Evolutionary conservation across 2,329 filamentous ascomycete species (phyloP), one percentile per base, ranked within the genome.

Genomic region (Tricladium varicosporioides): DNA sequence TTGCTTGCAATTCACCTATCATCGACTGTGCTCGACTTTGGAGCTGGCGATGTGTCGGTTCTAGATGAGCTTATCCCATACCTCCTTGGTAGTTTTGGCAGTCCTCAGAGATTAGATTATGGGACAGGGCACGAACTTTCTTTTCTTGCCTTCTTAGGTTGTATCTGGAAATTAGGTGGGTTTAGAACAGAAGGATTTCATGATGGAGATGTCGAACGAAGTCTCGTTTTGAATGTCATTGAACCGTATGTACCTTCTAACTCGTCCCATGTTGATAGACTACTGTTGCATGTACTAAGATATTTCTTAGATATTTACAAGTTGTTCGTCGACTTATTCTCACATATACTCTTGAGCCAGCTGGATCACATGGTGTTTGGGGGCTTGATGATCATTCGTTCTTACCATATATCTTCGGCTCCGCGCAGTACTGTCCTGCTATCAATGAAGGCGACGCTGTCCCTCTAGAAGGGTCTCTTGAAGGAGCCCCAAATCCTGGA

Each of bases 301-400:
- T 11, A 10, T 27, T 5, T 27, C 9, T 22, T 67, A 91, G 88
- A 43, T 96, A 96, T 68, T 77, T 96, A n/a, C 76, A 78, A 32
- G 86, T 97, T 1, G 79, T 96, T 47, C 87, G 94, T 42, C 85
- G 82, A 44, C 80, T 99, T 9, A 97, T 99, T 65, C 78, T 91
- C 51, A 93, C 87, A 2, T 99, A 97, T 71, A 97, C 87, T 0
- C 83, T 99, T 16, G 94, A 99, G 70, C 94, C 94, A 3, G 94
- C 94, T 5, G 94, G 94, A 2, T 96, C 93, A 1, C 94, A 97
- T 70, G 94, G 94, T 2, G 94, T 99, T 16, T 99, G 94, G 94
- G 94, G 94, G 16, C 80, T 99, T n/a, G 94, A 99, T 70, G 94
- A 99, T 72, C 93, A 99, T 74, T 92, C 86, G 8, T 97, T 99